A percentile compares a stretch with the other conserved stretches of the same genome.
Evolutionary conservation across 768 basidiomycete species (phyloP).

Genomic region (Sarcodon sp.): DNA sequence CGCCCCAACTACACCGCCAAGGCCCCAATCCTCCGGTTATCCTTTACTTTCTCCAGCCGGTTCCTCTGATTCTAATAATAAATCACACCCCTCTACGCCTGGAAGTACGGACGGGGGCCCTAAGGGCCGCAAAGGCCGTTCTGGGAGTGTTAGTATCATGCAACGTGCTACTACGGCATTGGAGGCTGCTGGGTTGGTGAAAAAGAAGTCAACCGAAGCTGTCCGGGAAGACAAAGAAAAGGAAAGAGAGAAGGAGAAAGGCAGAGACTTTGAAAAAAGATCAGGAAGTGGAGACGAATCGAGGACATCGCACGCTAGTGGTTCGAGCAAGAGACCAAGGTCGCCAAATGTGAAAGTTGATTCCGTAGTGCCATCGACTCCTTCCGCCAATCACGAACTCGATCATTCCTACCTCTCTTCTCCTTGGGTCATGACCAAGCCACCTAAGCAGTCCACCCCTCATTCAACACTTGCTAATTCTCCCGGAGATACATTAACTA

Average conservation of each 20-base stretch:
- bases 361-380: constrained; percentile 31
- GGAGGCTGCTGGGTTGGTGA: constrained; percentile 72
- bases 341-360: constrained; percentile 51
- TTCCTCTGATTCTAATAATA: constrained; percentile 32
- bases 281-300: constrained; percentile 39
- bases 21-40: constrained; percentile 19
- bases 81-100: constrained; percentile 62
- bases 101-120: constrained; percentile 46
- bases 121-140: constrained; percentile 48
- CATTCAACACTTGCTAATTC: constrained; percentile 32
- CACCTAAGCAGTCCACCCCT: constrained; percentile 23
- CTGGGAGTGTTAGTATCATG: constrained; percentile 92
- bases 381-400: constrained; percentile 15
- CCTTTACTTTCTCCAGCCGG: constrained; percentile 40
- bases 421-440: constrained; percentile 60
- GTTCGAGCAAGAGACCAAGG: constrained; percentile 53
- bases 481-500: constrained; percentile 38
- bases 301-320: constrained; percentile 51
- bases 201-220: constrained; percentile 71
- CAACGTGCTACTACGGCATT: constrained; percentile 88
- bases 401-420: constrained; percentile 28
- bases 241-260: constrained; percentile 19
- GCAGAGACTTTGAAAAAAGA: constrained; percentile 14
- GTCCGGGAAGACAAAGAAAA: constrained; percentile 50
- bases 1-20: constrained; percentile 42